phyloP scores from a whole-genome alignment of 208 protist species.

The Acanthamoeba culbertsoni region DNA sequence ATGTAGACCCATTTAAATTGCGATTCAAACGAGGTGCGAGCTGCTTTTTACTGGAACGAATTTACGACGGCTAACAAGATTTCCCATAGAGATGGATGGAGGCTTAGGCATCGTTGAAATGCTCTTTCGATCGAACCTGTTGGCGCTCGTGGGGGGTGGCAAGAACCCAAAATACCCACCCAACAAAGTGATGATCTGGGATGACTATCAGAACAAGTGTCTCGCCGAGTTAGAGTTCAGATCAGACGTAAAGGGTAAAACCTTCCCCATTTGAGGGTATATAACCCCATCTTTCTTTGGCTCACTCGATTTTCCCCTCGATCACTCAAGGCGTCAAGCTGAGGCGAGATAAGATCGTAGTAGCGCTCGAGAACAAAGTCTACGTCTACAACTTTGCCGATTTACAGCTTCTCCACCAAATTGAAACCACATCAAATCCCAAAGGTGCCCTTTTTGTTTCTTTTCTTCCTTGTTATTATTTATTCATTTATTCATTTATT shows the following conservation, averaged over 20 bases:
- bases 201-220: constrained; percentile 89
- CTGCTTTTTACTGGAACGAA: not conserved
- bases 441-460: constrained; percentile 78
- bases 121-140: constrained; percentile 93
- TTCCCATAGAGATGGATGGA: too few species aligned
- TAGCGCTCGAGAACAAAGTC: constrained; percentile 88
- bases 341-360: constrained; percentile 86
- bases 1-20: constrained; percentile 90
- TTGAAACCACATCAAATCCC: constrained; percentile 88
- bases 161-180: constrained; percentile 86
- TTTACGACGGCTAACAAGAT: not conserved
- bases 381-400: constrained; percentile 93
- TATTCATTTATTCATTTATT: not conserved
- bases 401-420: constrained; percentile 85
- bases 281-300: too few species aligned
- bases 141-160: constrained; percentile 91
- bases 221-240: constrained; percentile 91
- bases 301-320: too few species aligned
- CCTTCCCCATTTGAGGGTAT: too few species aligned
- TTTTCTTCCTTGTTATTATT: not conserved
- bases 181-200: constrained; percentile 94
- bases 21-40: constrained; percentile 83
- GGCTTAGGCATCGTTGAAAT: constrained; percentile 93
- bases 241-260: constrained; percentile 87
- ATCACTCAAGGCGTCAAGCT: constrained; percentile 88